Evolutionary conservation across 345 rosid genomes (phyloP).

Genomic region (Ceriops decandra): DNA sequence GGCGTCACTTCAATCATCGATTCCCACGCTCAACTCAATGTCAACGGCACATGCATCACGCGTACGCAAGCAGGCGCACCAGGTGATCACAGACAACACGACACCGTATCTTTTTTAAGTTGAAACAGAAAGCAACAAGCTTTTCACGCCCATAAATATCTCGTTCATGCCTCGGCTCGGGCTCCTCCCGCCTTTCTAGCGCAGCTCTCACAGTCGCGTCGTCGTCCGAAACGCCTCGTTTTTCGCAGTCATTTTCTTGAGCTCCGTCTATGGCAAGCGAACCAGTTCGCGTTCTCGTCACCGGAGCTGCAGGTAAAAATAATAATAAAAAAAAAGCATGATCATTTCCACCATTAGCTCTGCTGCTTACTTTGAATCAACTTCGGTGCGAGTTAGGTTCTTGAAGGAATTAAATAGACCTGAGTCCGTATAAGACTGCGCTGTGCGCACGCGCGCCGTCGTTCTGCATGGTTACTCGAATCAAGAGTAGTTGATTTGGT

Average conservation of each 20-base stretch:
- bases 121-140: neutral
- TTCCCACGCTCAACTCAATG: neutral
- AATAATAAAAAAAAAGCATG: too few species aligned
- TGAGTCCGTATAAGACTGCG: neutral
- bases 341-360: too few species aligned
- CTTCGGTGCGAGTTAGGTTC: neutral
- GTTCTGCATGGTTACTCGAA: too few species aligned
- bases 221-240: neutral
- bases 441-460: too few species aligned
- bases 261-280: conserved; percentile 73
- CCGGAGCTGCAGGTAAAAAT: conserved; percentile 87
- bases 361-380: too few species aligned
- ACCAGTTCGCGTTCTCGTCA: conserved; percentile 94
- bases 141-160: neutral
- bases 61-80: neutral
- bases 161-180: too few species aligned
- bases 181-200: neutral
- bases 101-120: neutral
- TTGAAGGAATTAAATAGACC: neutral
- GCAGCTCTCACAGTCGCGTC: too few species aligned
- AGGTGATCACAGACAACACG: neutral
- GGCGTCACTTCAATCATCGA: conserved; percentile 11
- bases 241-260: conserved; percentile 5
- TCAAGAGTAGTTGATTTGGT: too few species aligned
- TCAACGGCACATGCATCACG: neutral